Conservation (phyloP, 768 basidiomycete genomes). For the Lactarius psammicola region DNA sequence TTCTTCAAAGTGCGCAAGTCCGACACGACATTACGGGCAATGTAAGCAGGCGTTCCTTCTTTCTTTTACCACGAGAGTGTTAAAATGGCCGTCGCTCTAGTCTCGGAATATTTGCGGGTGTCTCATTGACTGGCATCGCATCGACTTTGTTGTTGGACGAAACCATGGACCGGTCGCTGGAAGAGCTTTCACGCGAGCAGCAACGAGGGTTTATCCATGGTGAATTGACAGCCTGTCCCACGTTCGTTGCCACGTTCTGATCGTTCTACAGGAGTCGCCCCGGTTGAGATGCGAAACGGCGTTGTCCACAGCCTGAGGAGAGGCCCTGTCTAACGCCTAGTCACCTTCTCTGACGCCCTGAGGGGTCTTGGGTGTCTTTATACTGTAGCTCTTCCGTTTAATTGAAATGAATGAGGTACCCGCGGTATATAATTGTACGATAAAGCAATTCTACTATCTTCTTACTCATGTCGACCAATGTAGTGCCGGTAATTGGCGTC, state of each 20-base stretch:
- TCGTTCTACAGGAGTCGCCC: neutral
- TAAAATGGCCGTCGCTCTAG: constrained; percentile 22
- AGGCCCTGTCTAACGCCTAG: neutral
- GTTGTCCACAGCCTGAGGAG: neutral
- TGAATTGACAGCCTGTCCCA: neutral
- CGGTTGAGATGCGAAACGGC: constrained; percentile 1
- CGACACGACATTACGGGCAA: constrained; percentile 33
- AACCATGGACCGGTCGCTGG: constrained; percentile 39
- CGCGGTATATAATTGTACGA: neutral
- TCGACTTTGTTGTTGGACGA: constrained; percentile 46
- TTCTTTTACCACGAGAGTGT: neutral
- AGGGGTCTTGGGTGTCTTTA: neutral
- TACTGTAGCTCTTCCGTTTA: neutral
- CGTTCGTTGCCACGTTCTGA: neutral
- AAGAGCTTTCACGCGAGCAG: constrained; percentile 37
- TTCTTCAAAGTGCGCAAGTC: constrained; percentile 34
- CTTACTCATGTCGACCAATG: neutral
- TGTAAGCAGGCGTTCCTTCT: constrained; percentile 33
- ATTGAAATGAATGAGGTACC: neutral
- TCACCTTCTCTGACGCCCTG: neutral
- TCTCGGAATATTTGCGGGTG: constrained; percentile 45
- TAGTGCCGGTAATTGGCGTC: neutral
- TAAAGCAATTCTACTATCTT: neutral
- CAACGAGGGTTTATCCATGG: constrained; percentile 34
- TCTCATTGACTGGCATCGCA: constrained; percentile 43